Conservation (phyloP, 768 basidiomycete genomes). For the Pisolithus marmoratus region DNA sequence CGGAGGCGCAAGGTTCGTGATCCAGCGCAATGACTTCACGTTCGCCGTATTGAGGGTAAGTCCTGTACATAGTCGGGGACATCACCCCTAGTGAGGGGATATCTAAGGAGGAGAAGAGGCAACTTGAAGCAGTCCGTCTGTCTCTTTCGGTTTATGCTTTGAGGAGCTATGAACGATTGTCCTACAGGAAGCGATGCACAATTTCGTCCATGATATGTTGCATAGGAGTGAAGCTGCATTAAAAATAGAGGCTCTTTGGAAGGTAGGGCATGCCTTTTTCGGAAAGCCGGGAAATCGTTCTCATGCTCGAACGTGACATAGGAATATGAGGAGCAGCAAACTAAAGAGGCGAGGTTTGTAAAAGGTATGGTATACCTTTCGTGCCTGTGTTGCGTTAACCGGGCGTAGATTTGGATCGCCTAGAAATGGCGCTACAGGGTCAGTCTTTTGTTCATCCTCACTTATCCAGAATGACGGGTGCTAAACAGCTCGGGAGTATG, state of each 20-base stretch:
- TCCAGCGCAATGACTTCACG: not conserved
- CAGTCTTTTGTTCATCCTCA: not conserved
- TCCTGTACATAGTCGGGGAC: slow-evolving; percentile 64
- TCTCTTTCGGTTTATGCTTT: not conserved
- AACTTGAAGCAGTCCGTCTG: slow-evolving; percentile 58
- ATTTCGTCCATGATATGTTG: slow-evolving; percentile 87
- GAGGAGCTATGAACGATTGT: not conserved
- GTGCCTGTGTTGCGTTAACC: not conserved
- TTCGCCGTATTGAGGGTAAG: not conserved
- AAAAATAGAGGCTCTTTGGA: slow-evolving; percentile 66
- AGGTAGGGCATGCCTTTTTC: slow-evolving; percentile 35
- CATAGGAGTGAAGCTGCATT: slow-evolving; percentile 64
- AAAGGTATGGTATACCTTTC: slow-evolving; percentile 51
- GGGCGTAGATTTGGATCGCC: slow-evolving; percentile 68
- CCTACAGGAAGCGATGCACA: slow-evolving; percentile 79
- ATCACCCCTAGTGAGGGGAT: slow-evolving; percentile 90
- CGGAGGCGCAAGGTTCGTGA: slow-evolving; percentile 79
- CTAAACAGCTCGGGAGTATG: slow-evolving; percentile 64
- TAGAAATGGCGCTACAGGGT: slow-evolving; percentile 89
- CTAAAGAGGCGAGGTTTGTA: slow-evolving; percentile 77
- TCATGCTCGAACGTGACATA: slow-evolving; percentile 21
- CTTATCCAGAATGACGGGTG: not conserved
- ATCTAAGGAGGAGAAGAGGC: slow-evolving; percentile 70
- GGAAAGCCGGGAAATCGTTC: not conserved
- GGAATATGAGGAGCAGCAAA: slow-evolving; percentile 80